Evolutionary conservation across 2,329 filamentous ascomycete genomes (phyloP).

Genomic region (Aspergillus aculeatus): DNA sequence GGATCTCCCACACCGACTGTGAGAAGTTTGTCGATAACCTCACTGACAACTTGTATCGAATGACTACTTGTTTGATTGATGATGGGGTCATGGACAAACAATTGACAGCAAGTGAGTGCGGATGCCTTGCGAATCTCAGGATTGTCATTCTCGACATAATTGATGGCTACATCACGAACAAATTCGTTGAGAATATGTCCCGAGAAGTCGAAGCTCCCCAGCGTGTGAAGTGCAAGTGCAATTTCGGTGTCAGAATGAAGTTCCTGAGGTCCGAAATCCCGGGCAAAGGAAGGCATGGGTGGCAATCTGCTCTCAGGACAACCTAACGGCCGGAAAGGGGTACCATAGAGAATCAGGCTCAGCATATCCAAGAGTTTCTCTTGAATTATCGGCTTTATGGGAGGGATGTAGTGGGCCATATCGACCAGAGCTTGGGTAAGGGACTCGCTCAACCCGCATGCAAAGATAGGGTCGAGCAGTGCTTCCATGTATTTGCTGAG

Average conservation of each 20-base stretch:
- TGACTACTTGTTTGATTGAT: constrained; percentile 97
- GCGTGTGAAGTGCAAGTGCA: constrained; percentile 85
- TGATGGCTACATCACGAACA: constrained; percentile 94
- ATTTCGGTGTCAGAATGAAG: constrained; percentile 84
- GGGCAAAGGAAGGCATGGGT: constrained; percentile 77
- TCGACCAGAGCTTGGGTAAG: constrained; percentile 94
- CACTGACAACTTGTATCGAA: constrained; percentile 92
- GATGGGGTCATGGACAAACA: constrained; percentile 95
- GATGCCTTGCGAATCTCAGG: constrained; percentile 90
- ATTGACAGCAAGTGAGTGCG: constrained; percentile 93
- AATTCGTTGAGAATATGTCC: constrained; percentile 95
- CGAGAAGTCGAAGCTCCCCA: constrained; percentile 96
- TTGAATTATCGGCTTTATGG: constrained; percentile 88
- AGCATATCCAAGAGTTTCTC: constrained; percentile 92
- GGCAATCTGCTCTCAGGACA: constrained; percentile 84
- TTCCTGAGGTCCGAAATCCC: constrained; percentile 81
- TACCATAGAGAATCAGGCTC: constrained; percentile 87
- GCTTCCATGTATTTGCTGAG: constrained; percentile 98
- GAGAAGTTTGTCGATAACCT: constrained; percentile 94
- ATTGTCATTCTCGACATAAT: constrained; percentile 96
- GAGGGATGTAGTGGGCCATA: constrained; percentile 98
- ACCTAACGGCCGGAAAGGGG: constrained; percentile 87
- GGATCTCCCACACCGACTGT: constrained; percentile 93
- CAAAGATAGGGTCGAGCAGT: constrained; percentile 91
- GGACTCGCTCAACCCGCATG: constrained; percentile 89